Base-by-base conservation (phyloP, 148 eudicot genomes). In the Chenopodium quinoa region DNA sequence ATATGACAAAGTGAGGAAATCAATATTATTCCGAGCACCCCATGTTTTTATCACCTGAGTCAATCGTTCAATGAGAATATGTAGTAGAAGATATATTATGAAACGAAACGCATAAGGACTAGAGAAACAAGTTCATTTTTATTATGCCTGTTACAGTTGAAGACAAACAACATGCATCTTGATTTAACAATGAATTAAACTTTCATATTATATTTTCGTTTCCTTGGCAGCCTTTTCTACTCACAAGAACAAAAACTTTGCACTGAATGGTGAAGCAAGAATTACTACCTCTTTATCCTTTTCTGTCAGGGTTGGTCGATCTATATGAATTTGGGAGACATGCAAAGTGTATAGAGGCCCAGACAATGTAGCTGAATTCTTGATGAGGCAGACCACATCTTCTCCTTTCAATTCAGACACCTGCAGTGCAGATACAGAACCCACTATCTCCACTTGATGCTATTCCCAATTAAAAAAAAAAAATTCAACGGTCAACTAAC, bases 1-100 rank as follows among this genome's bases (percentile, higher is more conserved):
- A 80, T 88, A 92, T 2, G 98, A 92, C 48, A 95, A 84, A 31
- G 98, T 91, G 68, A 95, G 90, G 77, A 95, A 92, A 81, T 95
- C 98, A 56, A 95, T 95, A 80, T 92, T 93, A 88, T 95, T 95
- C 72, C 87, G 82, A 70, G 86, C 88, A 52, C 98, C 98, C 98
- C 98, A 95, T 0, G 98, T 81, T 86, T 90, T 91, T 74, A 95
- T 95, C 32, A 81, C 89, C 98, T 95, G 88, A 76, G 80, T 81
- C 46, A 46, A 86, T 65, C 58, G 8, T 77, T 40, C 48, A 80
- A 34, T 44, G 34, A 29, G 40, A n/a, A 78, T 54, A 71, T 13
- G 29, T 5, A 40, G 31, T 9, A 71, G 58, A 23, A 80, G 27
- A 46, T n/a, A 50, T 9, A 69, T 20, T 20, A 13, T 9, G 16